Evolutionary conservation across 2,329 filamentous ascomycete species (phyloP), one percentile per base, ranked within the genome.

Genomic region (Pseudocercospora cruenta): DNA sequence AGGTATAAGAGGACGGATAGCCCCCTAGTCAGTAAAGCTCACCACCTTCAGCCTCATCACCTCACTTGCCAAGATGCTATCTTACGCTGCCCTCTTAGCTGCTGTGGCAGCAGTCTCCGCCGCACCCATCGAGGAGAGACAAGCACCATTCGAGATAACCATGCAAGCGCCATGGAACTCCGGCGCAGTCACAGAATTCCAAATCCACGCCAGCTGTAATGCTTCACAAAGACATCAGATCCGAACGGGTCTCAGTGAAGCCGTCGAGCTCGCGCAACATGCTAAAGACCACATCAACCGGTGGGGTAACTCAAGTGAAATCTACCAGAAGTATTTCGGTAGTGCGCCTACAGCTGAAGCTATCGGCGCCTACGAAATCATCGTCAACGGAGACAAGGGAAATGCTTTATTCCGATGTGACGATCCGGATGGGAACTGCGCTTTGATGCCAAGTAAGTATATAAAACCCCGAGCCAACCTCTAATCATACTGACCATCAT

Each of bases 241-340:
- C 51, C 77, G 81, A 43, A 77, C 78, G 16, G 89, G 83, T 5
- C 80, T 92, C 0, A 79, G 84, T 19, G 89, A 91, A 75, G 82
- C 87, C 4, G 77, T 88, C 45, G 74, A 78, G 60, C 80, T 91
- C 3, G 87, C 86, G 7, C 76, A 82, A 60, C 87, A 90, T 72
- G 89, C 89, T 6, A 85, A 84, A 66, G 83, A 88, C 47, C 89
- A 91, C 73, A 83, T 89, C 59, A 82, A 87, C 14, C 82, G 82
- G 55, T 85, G 81, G 71, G 87, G 88, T 33, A 82, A 84, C 77
- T 79, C 82, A 26, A 90, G 87, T 9, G 80, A 83, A 21, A 83
- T 90, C 65, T 88, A 87, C 74, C 80, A 80, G 60, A 90, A 88
- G 79, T 91, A 91, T 79, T 91, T 91, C 73, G 88, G 89, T 54